phyloP scores from a whole-genome alignment of 2,329 filamentous ascomycete genomes.

The Paraconiothyrium brasiliense region DNA sequence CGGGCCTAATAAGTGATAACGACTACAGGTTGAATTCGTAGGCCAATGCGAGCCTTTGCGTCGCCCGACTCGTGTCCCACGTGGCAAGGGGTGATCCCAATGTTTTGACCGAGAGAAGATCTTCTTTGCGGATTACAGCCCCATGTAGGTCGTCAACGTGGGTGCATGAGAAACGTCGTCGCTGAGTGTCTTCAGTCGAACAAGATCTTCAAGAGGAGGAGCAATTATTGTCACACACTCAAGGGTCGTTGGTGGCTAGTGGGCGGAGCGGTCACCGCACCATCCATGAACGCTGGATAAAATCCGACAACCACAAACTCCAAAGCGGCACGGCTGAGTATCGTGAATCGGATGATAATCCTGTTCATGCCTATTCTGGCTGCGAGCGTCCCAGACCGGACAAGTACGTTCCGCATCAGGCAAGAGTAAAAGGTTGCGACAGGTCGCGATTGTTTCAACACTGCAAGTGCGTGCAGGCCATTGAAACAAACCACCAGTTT shows the following conservation, averaged over 20 bases:
- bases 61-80: too few relatives aligned
- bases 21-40: too few relatives aligned
- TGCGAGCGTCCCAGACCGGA: background rate
- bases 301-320: background rate
- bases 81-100: too few relatives aligned
- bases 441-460: conserved; percentile 1
- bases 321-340: conserved; percentile 4
- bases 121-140: too few relatives aligned
- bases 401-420: background rate
- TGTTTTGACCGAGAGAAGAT: too few relatives aligned
- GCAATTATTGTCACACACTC: background rate
- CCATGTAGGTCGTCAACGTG: too few relatives aligned
- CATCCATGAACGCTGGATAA: background rate
- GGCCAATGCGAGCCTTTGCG: too few relatives aligned
- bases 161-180: background rate
- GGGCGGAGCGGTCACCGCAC: background rate
- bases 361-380: background rate
- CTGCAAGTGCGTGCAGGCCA: background rate
- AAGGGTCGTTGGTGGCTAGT: background rate
- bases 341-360: conserved; percentile 6
- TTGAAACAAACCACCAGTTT: conserved; percentile 9
- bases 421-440: background rate
- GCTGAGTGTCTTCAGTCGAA: too few relatives aligned
- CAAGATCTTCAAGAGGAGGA: too few relatives aligned
- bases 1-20: background rate